Base-by-base conservation (phyloP, 2,329 filamentous ascomycete genomes). In the Daldinia sp. region DNA sequence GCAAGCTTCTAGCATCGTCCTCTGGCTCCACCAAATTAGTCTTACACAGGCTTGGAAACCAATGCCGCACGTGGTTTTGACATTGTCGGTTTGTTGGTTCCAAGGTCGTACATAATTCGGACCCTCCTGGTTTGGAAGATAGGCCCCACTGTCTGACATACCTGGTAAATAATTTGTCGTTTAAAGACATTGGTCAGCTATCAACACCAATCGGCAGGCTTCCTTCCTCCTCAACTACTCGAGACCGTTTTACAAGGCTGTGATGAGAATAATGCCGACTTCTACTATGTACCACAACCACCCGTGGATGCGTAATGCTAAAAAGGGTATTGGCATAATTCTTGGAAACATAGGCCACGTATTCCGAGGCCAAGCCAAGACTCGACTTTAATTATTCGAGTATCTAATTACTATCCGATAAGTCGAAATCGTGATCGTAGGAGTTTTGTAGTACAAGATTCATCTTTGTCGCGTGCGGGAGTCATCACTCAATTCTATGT, bases 141-240 rank as follows among this genome's bases (percentile, higher is more conserved):
- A 21, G 41, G 29, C 61, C 57, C 64, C 61, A 62, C 58, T 29
- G 58, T 54, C 54, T 34, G 61, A 67, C 58, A 54, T 52, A 27
- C 61, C 58, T 43, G 37, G 64, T 41, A 57, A 51, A 49, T 51
- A 64, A 51, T 62, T 53, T 34, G 29, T 53, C 23, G 30, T 50
- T 43, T 60, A 57, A 57, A 56, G 37, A 29, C 32, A 51, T 64
- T 57, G 49, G 61, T 27, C 35, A 21, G 41, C 19, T n/a, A 21
- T 54, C 43, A 29, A 54, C 61, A 35, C 64, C 64, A 67, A 67
- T 67, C 64, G 64, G 64, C 57, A 64, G 45, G 39, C 64, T 67
- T 67, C 64, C 61, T 59, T 47, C 27, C 45, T 45, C 21, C 25
- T 49, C 30, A 32, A 39, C 39, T 48, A 50, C 25, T 53, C 19